Percentiles rank a stretch among this genome's conserved stretches.
phyloP scores from a whole-genome alignment of 805 yeast genomes.

The Wickerhamomyces strasburgensis region DNA sequence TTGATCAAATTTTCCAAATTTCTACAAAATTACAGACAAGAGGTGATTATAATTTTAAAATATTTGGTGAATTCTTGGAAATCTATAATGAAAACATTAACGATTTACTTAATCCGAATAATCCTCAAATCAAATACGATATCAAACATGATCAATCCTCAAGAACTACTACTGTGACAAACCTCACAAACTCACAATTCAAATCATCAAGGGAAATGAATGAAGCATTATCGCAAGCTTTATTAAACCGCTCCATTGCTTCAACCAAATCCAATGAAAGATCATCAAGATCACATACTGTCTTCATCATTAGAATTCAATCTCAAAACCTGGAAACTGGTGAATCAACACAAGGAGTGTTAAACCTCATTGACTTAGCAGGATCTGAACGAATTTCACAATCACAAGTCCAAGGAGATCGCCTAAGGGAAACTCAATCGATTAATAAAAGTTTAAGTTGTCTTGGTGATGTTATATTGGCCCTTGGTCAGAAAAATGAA shows the following conservation, averaged over 20 bases:
- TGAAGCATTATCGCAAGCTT: slow-evolving; percentile 48
- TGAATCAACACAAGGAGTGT: slow-evolving; percentile 47
- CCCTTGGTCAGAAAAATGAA: slow-evolving; percentile 46
- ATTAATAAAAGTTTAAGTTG: slow-evolving; percentile 86
- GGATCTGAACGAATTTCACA: slow-evolving; percentile 83
- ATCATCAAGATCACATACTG: slow-evolving; percentile 89
- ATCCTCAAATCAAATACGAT: slow-evolving; percentile 44
- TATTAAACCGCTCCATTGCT: slow-evolving; percentile 66
- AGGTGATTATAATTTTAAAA: slow-evolving; percentile 57
- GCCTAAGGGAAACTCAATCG: slow-evolving; percentile 81
- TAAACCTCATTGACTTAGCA: slow-evolving; percentile 86
- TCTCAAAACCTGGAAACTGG: slow-evolving; percentile 52
- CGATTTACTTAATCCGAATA: slow-evolving; percentile 48
- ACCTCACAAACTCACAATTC: slow-evolving; percentile 47
- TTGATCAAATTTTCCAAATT: slow-evolving; percentile 62
- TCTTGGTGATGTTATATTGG: slow-evolving; percentile 82
- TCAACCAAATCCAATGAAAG: slow-evolving; percentile 75
- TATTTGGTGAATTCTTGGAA: slow-evolving; percentile 77
- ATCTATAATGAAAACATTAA: slow-evolving; percentile 79
- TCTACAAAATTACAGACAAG: slow-evolving; percentile 37
- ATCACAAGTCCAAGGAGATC: slow-evolving; percentile 74
- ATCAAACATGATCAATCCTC: slow-evolving; percentile 61
- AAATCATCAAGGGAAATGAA: slow-evolving; percentile 44
- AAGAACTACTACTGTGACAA: slow-evolving; percentile 56
- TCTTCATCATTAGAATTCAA: slow-evolving; percentile 57